A percentile compares a stretch with the other conserved stretches of the same genome.
These are phyloP conservation scores for Ulvella scutata DNA, from an alignment of 139 green algal genomes.

Conservation along the genomic window DNA sequence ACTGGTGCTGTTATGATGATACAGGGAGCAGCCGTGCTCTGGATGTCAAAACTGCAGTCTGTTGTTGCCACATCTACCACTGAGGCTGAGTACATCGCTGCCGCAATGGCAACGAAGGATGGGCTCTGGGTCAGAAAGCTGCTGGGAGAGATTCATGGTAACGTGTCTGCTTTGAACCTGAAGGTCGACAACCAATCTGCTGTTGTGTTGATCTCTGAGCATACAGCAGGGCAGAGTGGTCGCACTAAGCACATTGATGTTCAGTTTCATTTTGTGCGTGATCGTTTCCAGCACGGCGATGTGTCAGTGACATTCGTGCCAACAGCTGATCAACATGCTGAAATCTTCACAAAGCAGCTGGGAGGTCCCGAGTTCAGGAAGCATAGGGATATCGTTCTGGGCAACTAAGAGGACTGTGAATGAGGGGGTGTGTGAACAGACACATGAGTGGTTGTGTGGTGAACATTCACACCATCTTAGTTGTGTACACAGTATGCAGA, in stretches of 20 bases:
- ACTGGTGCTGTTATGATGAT: conserved; percentile 25
- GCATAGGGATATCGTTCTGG: too few species aligned
- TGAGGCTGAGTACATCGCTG: conserved; percentile 24
- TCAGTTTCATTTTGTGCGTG: conserved; percentile 16
- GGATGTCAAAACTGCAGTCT: conserved; percentile 13
- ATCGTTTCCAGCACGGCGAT: conserved; percentile 8
- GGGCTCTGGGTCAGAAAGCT: conserved; percentile 20
- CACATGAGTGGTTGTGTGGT: too few species aligned
- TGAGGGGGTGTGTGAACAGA: too few species aligned
- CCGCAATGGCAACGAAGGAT: conserved; percentile 10
- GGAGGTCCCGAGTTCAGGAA: too few species aligned
- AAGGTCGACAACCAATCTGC: conserved; percentile 22
- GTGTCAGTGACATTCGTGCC: conserved; percentile 7
- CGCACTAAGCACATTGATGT: conserved; percentile 30
- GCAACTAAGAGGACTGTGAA: too few species aligned
- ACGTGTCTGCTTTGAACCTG: background rate
- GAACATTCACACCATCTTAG: too few species aligned
- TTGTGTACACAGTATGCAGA: too few species aligned
- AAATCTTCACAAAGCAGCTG: conserved; percentile 17
- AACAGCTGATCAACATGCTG: conserved; percentile 10
- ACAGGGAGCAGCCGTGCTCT: conserved; percentile 15
- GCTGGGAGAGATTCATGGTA: background rate
- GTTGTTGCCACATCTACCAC: conserved; percentile 20
- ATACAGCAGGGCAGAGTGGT: background rate
- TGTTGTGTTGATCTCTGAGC: conserved; percentile 14